Percentiles rank a stretch among this genome's conserved stretches.
These are phyloP conservation scores for Ophiocordyceps camponoti-floridani DNA, from an alignment of 2,329 filamentous ascomycete genomes.

Conservation along the genomic window DNA sequence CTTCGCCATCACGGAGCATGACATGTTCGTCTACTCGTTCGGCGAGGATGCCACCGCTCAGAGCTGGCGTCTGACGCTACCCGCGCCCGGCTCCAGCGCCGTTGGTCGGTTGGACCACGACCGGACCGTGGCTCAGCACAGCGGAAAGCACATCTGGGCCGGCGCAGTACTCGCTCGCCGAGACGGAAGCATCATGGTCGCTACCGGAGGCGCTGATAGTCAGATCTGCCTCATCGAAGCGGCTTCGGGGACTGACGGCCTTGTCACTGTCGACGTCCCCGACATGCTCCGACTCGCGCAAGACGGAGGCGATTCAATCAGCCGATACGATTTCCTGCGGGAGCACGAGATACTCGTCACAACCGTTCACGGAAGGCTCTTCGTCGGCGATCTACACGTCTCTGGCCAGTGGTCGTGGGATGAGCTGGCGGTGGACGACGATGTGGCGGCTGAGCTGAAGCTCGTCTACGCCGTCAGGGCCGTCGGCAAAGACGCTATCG, in stretches of 20 bases:
- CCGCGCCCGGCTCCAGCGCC: conserved; percentile 1
- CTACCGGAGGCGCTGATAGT: conserved; percentile 76
- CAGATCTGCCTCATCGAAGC: conserved; percentile 33
- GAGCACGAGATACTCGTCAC: conserved; percentile 32
- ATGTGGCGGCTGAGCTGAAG: conserved; percentile 19
- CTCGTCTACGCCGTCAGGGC: conserved; percentile 28
- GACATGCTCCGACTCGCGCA: too few relatives aligned
- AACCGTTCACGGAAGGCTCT: conserved; percentile 41
- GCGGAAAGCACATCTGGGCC: conserved; percentile 86
- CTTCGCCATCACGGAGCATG: conserved; percentile 28
- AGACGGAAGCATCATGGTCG: conserved; percentile 24
- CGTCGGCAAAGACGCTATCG: conserved; percentile 17
- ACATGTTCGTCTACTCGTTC: conserved; percentile 45
- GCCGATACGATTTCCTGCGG: conserved; percentile 45
- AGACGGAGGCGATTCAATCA: conserved; percentile 25
- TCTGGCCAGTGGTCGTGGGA: conserved; percentile 19
- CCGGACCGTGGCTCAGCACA: conserved; percentile 45
- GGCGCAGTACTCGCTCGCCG: conserved; percentile 24
- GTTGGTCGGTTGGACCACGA: conserved; percentile 27
- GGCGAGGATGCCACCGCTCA: conserved; percentile 72
- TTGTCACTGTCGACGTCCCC: conserved; percentile 10
- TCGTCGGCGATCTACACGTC: conserved; percentile 22
- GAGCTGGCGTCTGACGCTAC: conserved; percentile 44
- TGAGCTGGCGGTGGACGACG: conserved; percentile 18
- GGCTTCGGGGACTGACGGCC: neutral